phyloP scores from a whole-genome alignment of 2,329 filamentous ascomycete genomes.

The Aspergillus nomiae region DNA sequence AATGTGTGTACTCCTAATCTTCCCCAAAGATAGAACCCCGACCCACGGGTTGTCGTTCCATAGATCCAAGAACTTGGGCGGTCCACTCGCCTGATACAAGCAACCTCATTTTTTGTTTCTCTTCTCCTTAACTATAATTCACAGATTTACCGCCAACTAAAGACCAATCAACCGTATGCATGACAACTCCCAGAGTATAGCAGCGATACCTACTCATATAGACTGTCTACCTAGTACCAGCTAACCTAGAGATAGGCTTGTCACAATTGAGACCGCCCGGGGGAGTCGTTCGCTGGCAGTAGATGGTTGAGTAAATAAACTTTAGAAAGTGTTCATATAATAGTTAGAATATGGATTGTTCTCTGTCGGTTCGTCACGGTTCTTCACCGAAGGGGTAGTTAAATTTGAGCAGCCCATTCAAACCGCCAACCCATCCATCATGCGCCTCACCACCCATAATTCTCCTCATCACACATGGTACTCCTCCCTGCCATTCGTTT shows the following conservation, averaged over 20 bases:
- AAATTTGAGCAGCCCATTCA: constrained; percentile 93
- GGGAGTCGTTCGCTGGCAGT: neutral
- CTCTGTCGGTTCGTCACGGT: constrained; percentile 12
- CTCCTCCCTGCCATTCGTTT: constrained; percentile 70
- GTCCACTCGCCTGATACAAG: constrained; percentile 5
- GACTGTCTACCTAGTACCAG: neutral
- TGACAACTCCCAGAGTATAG: neutral
- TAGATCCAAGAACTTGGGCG: neutral
- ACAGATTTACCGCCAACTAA: neutral
- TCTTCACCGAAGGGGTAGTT: constrained; percentile 91
- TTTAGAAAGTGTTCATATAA: neutral
- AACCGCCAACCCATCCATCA: constrained; percentile 93
- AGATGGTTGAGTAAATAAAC: neutral
- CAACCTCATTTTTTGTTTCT: neutral
- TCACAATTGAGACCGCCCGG: neutral
- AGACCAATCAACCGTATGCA: neutral
- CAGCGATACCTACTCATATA: neutral
- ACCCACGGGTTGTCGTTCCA: constrained; percentile 9
- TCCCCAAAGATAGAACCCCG: neutral
- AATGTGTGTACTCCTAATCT: neutral
- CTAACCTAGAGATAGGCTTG: neutral
- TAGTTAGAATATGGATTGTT: neutral
- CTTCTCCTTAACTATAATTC: neutral
- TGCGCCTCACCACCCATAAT: constrained; percentile 59
- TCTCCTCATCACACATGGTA: constrained; percentile 84